phyloP scores from a whole-genome alignment of 805 yeast species.

The Myxozyma geophila region DNA sequence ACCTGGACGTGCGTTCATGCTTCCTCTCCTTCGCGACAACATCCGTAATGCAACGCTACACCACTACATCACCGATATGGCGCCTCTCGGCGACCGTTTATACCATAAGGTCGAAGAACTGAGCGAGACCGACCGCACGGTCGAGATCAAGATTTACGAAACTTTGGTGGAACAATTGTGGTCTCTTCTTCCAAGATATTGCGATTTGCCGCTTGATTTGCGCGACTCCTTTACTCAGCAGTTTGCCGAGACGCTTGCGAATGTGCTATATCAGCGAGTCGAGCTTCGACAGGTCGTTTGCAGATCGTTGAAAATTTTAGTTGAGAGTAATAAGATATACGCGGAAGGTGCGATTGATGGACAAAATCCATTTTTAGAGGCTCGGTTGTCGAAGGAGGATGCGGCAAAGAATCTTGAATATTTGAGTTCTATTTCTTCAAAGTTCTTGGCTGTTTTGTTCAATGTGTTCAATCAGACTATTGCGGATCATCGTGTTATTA shows the following conservation, averaged over 20 bases:
- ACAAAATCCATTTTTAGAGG: slow-evolving; percentile 58
- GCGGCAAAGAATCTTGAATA: slow-evolving; percentile 65
- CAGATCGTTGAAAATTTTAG: slow-evolving; percentile 75
- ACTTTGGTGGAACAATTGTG: slow-evolving; percentile 91
- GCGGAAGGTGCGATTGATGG: slow-evolving; percentile 63
- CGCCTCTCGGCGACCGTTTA: slow-evolving; percentile 59
- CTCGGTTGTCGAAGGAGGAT: slow-evolving; percentile 61
- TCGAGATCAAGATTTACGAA: slow-evolving; percentile 75
- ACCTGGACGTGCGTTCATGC: slow-evolving; percentile 93
- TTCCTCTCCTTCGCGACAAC: slow-evolving; percentile 88
- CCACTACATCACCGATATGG: slow-evolving; percentile 63
- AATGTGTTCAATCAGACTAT: slow-evolving; percentile 90
- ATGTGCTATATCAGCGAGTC: slow-evolving; percentile 71
- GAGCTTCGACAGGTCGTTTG: slow-evolving; percentile 82
- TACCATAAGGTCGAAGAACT: slow-evolving; percentile 38
- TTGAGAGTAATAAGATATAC: slow-evolving; percentile 71
- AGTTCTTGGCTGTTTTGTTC: slow-evolving; percentile 82
- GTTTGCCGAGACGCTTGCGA: slow-evolving; percentile 79
- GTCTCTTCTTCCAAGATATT: slow-evolving; percentile 87
- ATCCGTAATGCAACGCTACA: slow-evolving; percentile 71
- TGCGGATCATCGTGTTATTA: slow-evolving; percentile 80
- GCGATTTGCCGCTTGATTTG: slow-evolving; percentile 83
- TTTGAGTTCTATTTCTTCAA: slow-evolving; percentile 64
- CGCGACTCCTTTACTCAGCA: slow-evolving; percentile 64
- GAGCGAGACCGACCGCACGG: slow-evolving; percentile 53